phyloP scores from a whole-genome alignment of 352 stramenopile species.

The Elongisporangium undulatum region DNA sequence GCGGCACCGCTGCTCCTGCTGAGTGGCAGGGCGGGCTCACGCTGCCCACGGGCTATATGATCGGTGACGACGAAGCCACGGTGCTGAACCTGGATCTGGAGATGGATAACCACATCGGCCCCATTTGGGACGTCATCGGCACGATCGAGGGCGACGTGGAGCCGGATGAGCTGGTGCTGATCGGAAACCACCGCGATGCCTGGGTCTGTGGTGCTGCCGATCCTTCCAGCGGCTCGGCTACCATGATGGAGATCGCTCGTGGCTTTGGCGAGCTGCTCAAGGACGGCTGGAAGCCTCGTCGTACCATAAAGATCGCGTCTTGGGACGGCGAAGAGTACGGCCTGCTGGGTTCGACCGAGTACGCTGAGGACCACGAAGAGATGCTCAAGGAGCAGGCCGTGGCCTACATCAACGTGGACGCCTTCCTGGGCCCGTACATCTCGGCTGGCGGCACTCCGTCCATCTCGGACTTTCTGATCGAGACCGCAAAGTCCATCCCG shows the following conservation, averaged over 20 bases:
- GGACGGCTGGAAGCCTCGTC: conserved; percentile 60
- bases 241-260: conserved; percentile 68
- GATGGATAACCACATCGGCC: conserved; percentile 66
- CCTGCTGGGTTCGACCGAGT: conserved; percentile 53
- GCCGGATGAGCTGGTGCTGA: conserved; percentile 58
- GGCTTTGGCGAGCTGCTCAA: conserved; percentile 46
- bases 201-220: conserved; percentile 84
- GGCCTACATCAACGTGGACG: conserved; percentile 66
- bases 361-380: conserved; percentile 38
- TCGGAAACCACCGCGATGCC: conserved; percentile 84
- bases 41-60: conserved; percentile 49
- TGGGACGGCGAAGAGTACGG: conserved; percentile 74
- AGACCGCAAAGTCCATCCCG: conserved; percentile 25
- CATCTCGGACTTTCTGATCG: conserved; percentile 27
- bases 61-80: conserved; percentile 54
- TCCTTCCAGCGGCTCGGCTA: conserved; percentile 63
- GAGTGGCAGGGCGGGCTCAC: conserved; percentile 50
- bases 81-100: conserved; percentile 48
- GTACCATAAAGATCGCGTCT: conserved; percentile 52
- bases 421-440: conserved; percentile 31
- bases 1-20: conserved; percentile 35
- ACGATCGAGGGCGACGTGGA: conserved; percentile 45
- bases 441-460: conserved; percentile 35
- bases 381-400: conserved; percentile 23
- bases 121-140: conserved; percentile 75